These are phyloP conservation scores for Sarcodon aspratus DNA, from an alignment of 768 basidiomycete species.

Conservation along the genomic window DNA sequence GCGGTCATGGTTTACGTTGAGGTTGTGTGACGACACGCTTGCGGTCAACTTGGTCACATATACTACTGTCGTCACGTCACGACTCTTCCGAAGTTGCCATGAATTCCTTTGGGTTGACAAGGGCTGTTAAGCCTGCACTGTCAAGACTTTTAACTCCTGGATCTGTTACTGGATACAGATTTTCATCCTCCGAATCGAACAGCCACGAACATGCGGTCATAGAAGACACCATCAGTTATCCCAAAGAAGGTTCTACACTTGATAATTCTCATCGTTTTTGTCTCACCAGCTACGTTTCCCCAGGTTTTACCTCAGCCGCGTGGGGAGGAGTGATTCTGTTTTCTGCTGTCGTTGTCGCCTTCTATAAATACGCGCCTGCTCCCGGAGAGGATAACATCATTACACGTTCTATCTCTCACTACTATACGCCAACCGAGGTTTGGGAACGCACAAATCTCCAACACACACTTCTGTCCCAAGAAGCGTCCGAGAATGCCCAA, in stretches of 20 bases:
- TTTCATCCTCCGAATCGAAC: slow-evolving; percentile 18
- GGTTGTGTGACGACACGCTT: not conserved
- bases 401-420: slow-evolving; percentile 55
- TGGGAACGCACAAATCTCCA: slow-evolving; percentile 48
- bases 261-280: not conserved
- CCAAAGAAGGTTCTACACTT: slow-evolving; percentile 39
- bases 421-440: slow-evolving; percentile 36
- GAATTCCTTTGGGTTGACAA: too few relatives aligned
- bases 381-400: slow-evolving; percentile 49
- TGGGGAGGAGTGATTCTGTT: slow-evolving; percentile 56
- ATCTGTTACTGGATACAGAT: slow-evolving; percentile 32
- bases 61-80: too few relatives aligned
- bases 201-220: slow-evolving; percentile 29
- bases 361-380: slow-evolving; percentile 61
- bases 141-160: slow-evolving; percentile 6
- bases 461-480: slow-evolving; percentile 37
- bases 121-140: slow-evolving; percentile 5
- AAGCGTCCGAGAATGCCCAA: slow-evolving; percentile 29
- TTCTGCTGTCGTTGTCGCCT: slow-evolving; percentile 35
- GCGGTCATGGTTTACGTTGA: not conserved
- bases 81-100: too few relatives aligned
- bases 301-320: slow-evolving; percentile 54
- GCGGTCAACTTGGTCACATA: too few relatives aligned
- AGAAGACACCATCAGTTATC: slow-evolving; percentile 31
- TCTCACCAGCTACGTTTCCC: not conserved